Percentiles rank a stretch among this genome's conserved stretches.
phyloP scores from a whole-genome alignment of 2,329 filamentous ascomycete genomes.

The Aspergillus sojae region DNA sequence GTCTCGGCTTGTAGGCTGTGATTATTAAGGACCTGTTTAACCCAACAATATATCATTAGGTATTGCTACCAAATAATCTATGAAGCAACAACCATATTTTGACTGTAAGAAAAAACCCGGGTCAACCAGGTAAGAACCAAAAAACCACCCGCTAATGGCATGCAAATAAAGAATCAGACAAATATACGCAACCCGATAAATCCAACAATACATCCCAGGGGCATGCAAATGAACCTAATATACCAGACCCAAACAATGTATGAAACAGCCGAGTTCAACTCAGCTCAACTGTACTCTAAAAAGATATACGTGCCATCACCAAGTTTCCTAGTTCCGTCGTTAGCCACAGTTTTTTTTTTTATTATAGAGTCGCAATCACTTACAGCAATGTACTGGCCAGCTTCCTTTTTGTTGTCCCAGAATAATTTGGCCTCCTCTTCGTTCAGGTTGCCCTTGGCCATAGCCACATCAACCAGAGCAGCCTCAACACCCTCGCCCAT shows the following conservation, averaged over 20 bases:
- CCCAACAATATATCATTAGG: slow-evolving; percentile 10
- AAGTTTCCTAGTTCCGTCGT: slow-evolving; percentile 35
- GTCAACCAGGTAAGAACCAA: slow-evolving; percentile 10
- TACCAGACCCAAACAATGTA: neutral
- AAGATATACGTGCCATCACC: slow-evolving; percentile 25
- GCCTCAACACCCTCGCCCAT: slow-evolving; percentile 97
- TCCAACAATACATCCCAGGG: slow-evolving; percentile 5
- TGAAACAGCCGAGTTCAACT: slow-evolving; percentile 12
- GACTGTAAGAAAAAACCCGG: slow-evolving; percentile 5
- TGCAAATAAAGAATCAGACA: slow-evolving; percentile 3
- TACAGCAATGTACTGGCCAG: slow-evolving; percentile 90
- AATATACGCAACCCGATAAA: slow-evolving; percentile 2
- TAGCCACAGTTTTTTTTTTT: slow-evolving; percentile 4
- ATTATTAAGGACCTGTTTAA: neutral
- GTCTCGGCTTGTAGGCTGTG: too few species aligned
- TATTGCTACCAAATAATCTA: slow-evolving; percentile 18
- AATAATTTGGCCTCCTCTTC: slow-evolving; percentile 80
- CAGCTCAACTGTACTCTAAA: neutral
- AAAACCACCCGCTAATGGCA: slow-evolving; percentile 26
- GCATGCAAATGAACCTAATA: slow-evolving; percentile 2
- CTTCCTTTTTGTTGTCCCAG: slow-evolving; percentile 89
- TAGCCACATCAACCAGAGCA: slow-evolving; percentile 84
- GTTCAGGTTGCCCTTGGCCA: slow-evolving; percentile 87
- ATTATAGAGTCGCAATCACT: slow-evolving; percentile 20
- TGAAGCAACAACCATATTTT: slow-evolving; percentile 4